Percentiles rank a stretch among this genome's conserved stretches.
Evolutionary conservation across 345 rosid species (phyloP).

Genomic region (Chamaenerion angustifolium): DNA sequence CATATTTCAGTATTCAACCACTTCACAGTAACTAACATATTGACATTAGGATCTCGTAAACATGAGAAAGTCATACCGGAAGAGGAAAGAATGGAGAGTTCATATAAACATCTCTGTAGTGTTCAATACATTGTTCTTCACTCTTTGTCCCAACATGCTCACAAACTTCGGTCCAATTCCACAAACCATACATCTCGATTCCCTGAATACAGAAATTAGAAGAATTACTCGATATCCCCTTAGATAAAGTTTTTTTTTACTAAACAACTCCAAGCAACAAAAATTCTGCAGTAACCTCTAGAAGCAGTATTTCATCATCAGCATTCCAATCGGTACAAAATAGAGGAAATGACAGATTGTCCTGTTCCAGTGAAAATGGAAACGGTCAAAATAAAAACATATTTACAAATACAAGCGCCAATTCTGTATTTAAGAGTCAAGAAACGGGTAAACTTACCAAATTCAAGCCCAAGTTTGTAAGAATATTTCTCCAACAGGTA

Average conservation of each 20-base stretch:
- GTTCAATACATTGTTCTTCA: conserved; percentile 79
- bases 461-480: too few species aligned
- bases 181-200: conserved; percentile 93
- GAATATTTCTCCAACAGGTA: too few species aligned
- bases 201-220: conserved; percentile 35
- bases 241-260: background rate
- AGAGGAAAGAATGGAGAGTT: conserved; percentile 82
- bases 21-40: background rate
- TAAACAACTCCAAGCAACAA: background rate
- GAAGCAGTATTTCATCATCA: conserved; percentile 90
- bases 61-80: conserved; percentile 39
- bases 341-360: conserved; percentile 75
- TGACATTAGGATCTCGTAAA: conserved; percentile 3
- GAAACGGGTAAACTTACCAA: too few species aligned
- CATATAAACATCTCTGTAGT: conserved; percentile 59
- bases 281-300: conserved; percentile 44
- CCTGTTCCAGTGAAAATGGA: conserved; percentile 23
- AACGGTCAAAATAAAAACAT: too few species aligned
- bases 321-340: conserved; percentile 95
- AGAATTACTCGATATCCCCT: background rate
- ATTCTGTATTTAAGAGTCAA: too few species aligned
- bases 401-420: too few species aligned
- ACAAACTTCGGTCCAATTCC: conserved; percentile 92
- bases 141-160: conserved; percentile 98
- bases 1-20: conserved; percentile 1